Evolutionary conservation across 257 asterid species (phyloP), one percentile per base, ranked within the genome.

Genomic region (Solanum medicagineum): DNA sequence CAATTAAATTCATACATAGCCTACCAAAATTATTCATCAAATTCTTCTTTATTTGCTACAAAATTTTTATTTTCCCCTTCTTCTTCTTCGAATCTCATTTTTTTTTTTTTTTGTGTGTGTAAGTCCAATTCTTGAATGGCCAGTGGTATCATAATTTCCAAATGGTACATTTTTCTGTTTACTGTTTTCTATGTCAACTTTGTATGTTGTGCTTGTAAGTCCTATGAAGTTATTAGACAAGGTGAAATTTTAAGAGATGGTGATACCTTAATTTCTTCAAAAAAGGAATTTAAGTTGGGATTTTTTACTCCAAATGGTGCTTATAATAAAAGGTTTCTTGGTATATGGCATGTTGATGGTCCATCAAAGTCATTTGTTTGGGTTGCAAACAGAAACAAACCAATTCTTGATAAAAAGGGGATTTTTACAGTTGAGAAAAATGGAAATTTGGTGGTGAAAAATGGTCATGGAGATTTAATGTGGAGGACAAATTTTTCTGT

Each of bases 301-400:
- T 95, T 95, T 85, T 95, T 95, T 26, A 89, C 93, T 88, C 93
- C 97, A 32, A 83, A 77, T 42, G 88, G 26, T 77, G 89, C 97
- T 71, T 89, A 95, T 0, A 32, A 44, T 10, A 16, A 84, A 6
- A 90, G 97, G 20, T 94, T 91, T 40, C 89, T 93, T 20, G 98
- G 98, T 45, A 92, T 95, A 62, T 93, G 97, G 98, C 91, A 89
- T 81, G 16, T 85, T 60, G 55, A 63, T 26, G 42, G 88, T n/a
- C 71, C 85, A 19, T 70, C 77, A 10, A 77, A 87, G 60, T 66
- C 97, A 11, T 84, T 94, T 14, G 93, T 93, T 20, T 95, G 98
- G 98, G 93, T 94, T 22, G 98, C 98, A 7, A 95, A 95, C 40
- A 87, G 94, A 42, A 92, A 89, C 7, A 89, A 22, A 0, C 97